Percentiles rank a stretch among this genome's conserved stretches.
Evolutionary conservation across 2,329 filamentous ascomycete genomes (phyloP).

Genomic region (Sclerotinia nivalis): DNA sequence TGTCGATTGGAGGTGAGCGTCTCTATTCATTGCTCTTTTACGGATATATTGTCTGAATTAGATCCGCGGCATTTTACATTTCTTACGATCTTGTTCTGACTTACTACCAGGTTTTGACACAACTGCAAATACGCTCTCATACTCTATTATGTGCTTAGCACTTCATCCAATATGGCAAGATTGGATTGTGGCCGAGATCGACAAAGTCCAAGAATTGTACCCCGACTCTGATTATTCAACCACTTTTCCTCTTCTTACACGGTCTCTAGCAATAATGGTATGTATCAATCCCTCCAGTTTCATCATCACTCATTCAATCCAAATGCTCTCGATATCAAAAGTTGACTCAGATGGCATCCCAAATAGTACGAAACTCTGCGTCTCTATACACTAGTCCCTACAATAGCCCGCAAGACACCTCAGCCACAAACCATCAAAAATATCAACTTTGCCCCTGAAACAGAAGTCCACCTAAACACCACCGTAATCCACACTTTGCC

Average conservation of each 20-base stretch:
- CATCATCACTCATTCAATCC: not conserved
- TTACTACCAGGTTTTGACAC: slow-evolving; percentile 47
- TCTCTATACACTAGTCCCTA: slow-evolving; percentile 12
- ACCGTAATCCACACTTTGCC: slow-evolving; percentile 53
- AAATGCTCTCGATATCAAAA: not conserved
- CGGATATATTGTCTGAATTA: too few relatives aligned
- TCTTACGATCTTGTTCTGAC: too few relatives aligned
- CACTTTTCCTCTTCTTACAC: slow-evolving; percentile 24
- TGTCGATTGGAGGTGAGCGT: slow-evolving; percentile 30
- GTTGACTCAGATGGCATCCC: not conserved
- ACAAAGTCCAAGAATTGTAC: slow-evolving; percentile 2
- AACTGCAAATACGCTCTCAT: slow-evolving; percentile 52
- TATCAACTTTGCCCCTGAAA: slow-evolving; percentile 33
- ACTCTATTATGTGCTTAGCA: slow-evolving; percentile 50
- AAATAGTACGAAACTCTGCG: slow-evolving; percentile 13
- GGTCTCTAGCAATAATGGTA: slow-evolving; percentile 42
- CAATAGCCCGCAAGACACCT: not conserved
- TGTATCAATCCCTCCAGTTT: not conserved
- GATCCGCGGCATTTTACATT: too few relatives aligned
- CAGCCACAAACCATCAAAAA: slow-evolving; percentile 8
- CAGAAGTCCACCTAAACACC: slow-evolving; percentile 48
- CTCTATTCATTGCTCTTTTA: too few relatives aligned
- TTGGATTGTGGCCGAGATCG: slow-evolving; percentile 53
- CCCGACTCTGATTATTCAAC: slow-evolving; percentile 20
- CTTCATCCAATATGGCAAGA: slow-evolving; percentile 51